Conservation (phyloP, 2,329 filamentous ascomycete genomes). For the Pyrenochaeta sp. region DNA sequence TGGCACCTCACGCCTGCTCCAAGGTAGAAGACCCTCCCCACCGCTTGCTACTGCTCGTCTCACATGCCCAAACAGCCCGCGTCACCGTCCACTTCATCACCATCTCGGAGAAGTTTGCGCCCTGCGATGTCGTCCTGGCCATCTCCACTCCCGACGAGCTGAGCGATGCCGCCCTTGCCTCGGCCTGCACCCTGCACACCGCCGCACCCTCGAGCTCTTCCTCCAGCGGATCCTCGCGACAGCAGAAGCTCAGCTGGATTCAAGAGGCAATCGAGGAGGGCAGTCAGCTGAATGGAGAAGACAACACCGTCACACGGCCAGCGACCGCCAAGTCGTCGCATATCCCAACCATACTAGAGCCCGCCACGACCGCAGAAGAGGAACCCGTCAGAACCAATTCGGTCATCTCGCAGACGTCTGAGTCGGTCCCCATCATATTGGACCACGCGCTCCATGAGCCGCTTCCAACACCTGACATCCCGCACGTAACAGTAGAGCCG, state of each 20-base stretch:
- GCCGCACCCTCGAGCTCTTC: conserved; percentile 86
- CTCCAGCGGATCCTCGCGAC: conserved; percentile 76
- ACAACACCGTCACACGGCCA: conserved; percentile 19
- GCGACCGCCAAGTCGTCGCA: conserved; percentile 29
- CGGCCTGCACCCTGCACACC: conserved; percentile 87
- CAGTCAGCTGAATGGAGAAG: conserved; percentile 48
- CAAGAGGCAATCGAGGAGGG: conserved; percentile 87
- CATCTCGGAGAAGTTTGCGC: conserved; percentile 73
- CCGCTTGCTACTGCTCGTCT: conserved; percentile 11
- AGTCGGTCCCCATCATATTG: conserved; percentile 23
- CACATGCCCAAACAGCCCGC: conserved; percentile 68
- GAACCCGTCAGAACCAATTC: conserved; percentile 13
- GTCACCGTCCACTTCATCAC: conserved; percentile 74
- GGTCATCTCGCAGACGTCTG: conserved; percentile 16
- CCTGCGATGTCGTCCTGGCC: conserved; percentile 84
- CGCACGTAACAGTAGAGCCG: conserved; percentile 31
- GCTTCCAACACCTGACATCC: conserved; percentile 22
- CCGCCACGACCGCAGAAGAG: conserved; percentile 14
- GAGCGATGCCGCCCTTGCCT: conserved; percentile 85
- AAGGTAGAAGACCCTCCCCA: conserved; percentile 72
- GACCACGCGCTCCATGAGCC: conserved; percentile 20
- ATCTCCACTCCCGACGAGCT: conserved; percentile 79
- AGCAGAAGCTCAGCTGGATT: conserved; percentile 85
- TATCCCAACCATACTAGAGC: conserved; percentile 35
- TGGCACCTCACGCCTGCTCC: conserved; percentile 85